Percentiles rank a stretch among this genome's conserved stretches.
These are phyloP conservation scores for Aspergillus ustus DNA, from an alignment of 2,329 filamentous ascomycete species.

Conservation along the genomic window DNA sequence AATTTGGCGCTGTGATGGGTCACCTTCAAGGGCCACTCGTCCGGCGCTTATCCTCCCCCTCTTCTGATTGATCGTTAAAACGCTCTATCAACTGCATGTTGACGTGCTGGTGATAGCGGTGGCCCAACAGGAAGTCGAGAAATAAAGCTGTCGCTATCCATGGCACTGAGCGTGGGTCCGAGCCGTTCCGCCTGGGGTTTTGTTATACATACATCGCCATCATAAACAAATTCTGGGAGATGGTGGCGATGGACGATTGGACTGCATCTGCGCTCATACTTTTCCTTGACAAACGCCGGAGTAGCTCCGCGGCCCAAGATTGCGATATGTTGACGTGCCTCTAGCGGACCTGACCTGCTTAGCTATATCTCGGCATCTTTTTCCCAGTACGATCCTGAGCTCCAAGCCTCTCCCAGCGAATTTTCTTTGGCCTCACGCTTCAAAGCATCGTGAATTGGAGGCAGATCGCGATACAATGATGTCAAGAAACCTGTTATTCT, in stretches of 20 bases:
- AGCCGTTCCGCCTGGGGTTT: conserved; percentile 17
- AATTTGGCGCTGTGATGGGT: conserved; percentile 10
- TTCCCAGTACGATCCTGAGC: background rate
- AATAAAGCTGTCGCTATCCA: conserved; percentile 12
- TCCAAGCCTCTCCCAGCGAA: background rate
- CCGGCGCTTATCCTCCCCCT: conserved; percentile 8
- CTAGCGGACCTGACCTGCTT: background rate
- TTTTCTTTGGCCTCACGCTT: background rate
- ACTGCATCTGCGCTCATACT: conserved; percentile 1
- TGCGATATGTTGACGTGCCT: background rate
- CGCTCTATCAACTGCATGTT: background rate
- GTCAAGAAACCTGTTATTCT: conserved; percentile 4
- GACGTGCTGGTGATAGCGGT: background rate
- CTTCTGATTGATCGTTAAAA: conserved; percentile 8
- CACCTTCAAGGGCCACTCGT: background rate
- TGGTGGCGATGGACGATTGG: background rate
- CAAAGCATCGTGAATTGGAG: background rate
- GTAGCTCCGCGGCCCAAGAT: background rate
- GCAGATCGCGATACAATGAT: background rate
- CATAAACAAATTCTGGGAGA: background rate
- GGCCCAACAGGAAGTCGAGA: conserved; percentile 6
- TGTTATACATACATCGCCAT: background rate
- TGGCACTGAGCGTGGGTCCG: conserved; percentile 15
- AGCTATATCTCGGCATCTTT: background rate
- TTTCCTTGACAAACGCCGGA: background rate